Evolutionary conservation across 2,329 filamentous ascomycete species (phyloP), one percentile per base, ranked within the genome.

Genomic region (Huntiella abstrusa): DNA sequence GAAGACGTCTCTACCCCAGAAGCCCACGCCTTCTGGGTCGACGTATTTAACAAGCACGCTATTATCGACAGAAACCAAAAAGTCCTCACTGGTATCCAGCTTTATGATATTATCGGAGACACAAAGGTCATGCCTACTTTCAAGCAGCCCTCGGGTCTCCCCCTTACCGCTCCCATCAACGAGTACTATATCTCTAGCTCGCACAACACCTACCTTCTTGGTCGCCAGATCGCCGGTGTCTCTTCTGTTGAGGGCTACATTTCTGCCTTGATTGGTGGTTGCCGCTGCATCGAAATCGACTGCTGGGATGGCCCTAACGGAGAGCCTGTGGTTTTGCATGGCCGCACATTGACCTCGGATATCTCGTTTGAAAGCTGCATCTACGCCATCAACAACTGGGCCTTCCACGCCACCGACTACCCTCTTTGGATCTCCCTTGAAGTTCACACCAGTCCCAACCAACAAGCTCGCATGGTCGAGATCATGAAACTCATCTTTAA

Each of bases 121-220:
- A 28, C 22, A 28, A 28, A 28, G 2, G 8, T 28, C 22, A 28
- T 28, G 22, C 22, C 22, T 10, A 28, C 22, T 10, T 28, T 28
- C 7, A 28, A 28, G 22, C 22, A 28, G 22, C 22, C 22, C 22
- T 28, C 22, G 6, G 22, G 22, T 28, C 22, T 28, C 22, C 22
- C 22, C 8, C 22, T 28, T 2, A 28, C 22, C 6, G 55, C 71
- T 28, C 91, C 91, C 0, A 67, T 96, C 59, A 94, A 93, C 58
- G 88, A 96, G 58, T 98, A 98, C 62, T 95, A 86, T 66, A 91
- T 98, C 53, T 96, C 88, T 1, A 95, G 87, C 65, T 96, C 91
- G 1, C 91, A 98, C 68, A 98, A 98, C 62, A 98, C 91, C 0
- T 98, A 98, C 57, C 77, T 98, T 1, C 69, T 92, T 4, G 91